A percentile compares a stretch with the other conserved stretches of the same genome.
Evolutionary conservation across 805 yeast genomes (phyloP).

Genomic region (Candida methanosorbosa): DNA sequence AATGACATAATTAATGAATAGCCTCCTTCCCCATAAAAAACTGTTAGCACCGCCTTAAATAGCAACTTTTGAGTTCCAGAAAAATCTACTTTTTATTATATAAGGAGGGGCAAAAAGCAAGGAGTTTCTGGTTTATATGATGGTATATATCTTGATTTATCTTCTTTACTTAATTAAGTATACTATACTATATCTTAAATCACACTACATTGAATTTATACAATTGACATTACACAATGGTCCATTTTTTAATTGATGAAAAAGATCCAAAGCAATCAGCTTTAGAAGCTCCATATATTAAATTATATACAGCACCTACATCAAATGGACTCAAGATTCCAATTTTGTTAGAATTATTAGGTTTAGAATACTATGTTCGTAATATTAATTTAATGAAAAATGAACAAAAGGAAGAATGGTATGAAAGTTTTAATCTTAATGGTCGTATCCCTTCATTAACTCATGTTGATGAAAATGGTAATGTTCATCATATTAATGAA

Average conservation of each 20-base stretch:
- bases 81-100: too few species aligned
- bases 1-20: too few species aligned
- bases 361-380: conserved; percentile 31
- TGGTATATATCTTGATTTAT: background rate
- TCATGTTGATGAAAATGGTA: conserved; percentile 30
- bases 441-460: conserved; percentile 53
- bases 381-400: conserved; percentile 31
- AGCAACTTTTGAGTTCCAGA: too few species aligned
- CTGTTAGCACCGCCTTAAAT: too few species aligned
- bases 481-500: conserved; percentile 39
- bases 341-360: conserved; percentile 31
- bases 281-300: conserved; percentile 30
- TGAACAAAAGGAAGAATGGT: conserved; percentile 52
- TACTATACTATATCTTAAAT: background rate
- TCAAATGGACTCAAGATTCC: conserved; percentile 39
- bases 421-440: conserved; percentile 46
- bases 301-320: conserved; percentile 33
- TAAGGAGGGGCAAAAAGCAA: too few species aligned
- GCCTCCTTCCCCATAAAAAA: too few species aligned
- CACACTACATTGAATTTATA: background rate
- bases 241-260: conserved; percentile 12
- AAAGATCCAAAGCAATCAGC: conserved; percentile 1
- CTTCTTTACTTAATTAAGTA: background rate
- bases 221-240: conserved; percentile 12
- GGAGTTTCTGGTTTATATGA: too few species aligned